Conservation (phyloP, 78 protist genomes). For the Isochrysis galbana region DNA sequence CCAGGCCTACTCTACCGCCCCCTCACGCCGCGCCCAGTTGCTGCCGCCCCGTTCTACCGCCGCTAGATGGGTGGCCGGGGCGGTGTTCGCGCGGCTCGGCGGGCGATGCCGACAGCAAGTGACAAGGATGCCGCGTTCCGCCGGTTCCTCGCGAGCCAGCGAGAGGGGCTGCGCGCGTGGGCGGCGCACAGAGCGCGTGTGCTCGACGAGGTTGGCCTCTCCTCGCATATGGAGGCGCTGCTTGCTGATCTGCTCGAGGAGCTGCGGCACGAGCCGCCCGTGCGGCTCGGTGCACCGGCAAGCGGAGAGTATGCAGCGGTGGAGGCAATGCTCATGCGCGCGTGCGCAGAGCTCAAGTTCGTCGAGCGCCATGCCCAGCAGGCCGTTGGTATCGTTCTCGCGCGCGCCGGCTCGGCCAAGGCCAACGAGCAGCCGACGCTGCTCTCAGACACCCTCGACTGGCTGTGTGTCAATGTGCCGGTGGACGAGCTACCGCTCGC, state of each 20-base stretch:
- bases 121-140: slow-evolving; percentile 5
- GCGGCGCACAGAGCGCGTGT: background rate
- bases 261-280: background rate
- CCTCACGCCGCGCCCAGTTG: too few species aligned
- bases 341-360: background rate
- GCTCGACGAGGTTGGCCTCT: background rate
- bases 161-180: background rate
- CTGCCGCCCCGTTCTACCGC: too few species aligned
- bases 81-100: too few species aligned
- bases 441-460: background rate
- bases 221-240: background rate
- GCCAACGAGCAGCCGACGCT: background rate
- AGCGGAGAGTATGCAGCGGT: background rate
- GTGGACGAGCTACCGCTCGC: background rate
- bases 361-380: background rate
- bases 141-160: background rate
- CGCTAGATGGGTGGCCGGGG: too few species aligned
- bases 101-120: too few species aligned
- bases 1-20: too few species aligned
- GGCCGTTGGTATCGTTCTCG: background rate
- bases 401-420: background rate
- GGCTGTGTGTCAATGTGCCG: slow-evolving; percentile 22
- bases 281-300: background rate
- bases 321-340: background rate
- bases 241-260: background rate